Conservation (phyloP, 1,284 basidiomycete genomes). For the Sutorius eximius region DNA sequence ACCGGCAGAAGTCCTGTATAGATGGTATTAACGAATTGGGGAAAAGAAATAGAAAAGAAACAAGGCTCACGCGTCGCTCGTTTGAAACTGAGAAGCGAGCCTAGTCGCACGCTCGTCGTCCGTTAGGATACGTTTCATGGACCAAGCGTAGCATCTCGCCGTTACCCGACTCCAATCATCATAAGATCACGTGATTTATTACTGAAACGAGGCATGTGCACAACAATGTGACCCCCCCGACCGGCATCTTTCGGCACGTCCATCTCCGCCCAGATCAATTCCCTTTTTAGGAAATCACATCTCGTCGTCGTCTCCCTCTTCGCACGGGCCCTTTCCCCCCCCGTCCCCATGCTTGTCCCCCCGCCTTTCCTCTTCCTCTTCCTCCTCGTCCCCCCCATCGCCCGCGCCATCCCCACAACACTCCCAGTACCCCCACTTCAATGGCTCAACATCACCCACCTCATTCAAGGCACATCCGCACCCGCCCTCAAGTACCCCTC, state of each 20-base stretch:
- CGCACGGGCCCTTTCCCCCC: slow-evolving; percentile 22
- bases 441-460: slow-evolving; percentile 70
- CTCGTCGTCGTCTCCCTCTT: slow-evolving; percentile 19
- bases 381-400: neutral
- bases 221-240: neutral
- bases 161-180: neutral
- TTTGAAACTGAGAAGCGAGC: slow-evolving; percentile 29
- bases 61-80: slow-evolving; percentile 23
- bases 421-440: slow-evolving; percentile 54
- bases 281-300: slow-evolving; percentile 14
- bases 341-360: neutral
- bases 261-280: slow-evolving; percentile 8
- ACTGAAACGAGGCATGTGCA: neutral
- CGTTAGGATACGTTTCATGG: slow-evolving; percentile 46
- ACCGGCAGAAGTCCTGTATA: slow-evolving; percentile 17
- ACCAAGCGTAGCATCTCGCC: slow-evolving; percentile 2
- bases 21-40: slow-evolving; percentile 6
- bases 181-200: slow-evolving; percentile 7
- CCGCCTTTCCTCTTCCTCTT: slow-evolving; percentile 6
- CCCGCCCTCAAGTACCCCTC: slow-evolving; percentile 70
- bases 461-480: slow-evolving; percentile 53
- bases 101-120: slow-evolving; percentile 39
- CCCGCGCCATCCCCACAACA: slow-evolving; percentile 37
- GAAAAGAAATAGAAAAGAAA: slow-evolving; percentile 6
- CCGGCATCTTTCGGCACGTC: slow-evolving; percentile 20